phyloP scores from a whole-genome alignment of 768 basidiomycete genomes.

The Leccinellum luteum region DNA sequence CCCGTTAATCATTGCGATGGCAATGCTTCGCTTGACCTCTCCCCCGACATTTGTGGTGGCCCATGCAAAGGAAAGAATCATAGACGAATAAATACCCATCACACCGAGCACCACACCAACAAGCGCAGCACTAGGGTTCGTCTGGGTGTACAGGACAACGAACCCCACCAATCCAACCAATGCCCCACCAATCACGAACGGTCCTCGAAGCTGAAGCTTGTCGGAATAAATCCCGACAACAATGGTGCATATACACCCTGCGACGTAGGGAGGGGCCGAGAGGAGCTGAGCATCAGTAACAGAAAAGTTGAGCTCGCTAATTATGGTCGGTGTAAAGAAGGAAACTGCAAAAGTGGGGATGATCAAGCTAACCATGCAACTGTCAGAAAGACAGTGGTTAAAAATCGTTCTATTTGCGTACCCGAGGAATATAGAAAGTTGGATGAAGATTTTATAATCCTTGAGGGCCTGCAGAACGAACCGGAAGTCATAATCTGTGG shows the following conservation, averaged over 20 bases:
- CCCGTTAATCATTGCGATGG: background rate
- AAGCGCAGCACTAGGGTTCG: background rate
- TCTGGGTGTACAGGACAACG: conserved; percentile 40
- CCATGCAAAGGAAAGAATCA: background rate
- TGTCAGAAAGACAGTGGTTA: conserved; percentile 1
- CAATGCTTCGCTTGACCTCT: background rate
- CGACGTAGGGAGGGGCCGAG: conserved; percentile 45
- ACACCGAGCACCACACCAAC: background rate
- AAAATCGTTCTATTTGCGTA: conserved; percentile 7
- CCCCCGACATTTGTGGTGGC: background rate
- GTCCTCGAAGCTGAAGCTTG: conserved; percentile 40
- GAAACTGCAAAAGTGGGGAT: conserved; percentile 44
- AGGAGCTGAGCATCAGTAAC: conserved; percentile 47
- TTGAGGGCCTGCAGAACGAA: too few relatives aligned
- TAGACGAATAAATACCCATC: background rate
- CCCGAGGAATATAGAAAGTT: background rate
- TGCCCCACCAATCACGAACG: conserved; percentile 42
- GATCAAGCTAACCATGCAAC: conserved; percentile 30
- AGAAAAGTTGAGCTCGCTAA: conserved; percentile 47
- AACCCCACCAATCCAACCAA: conserved; percentile 46
- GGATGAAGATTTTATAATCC: too few relatives aligned
- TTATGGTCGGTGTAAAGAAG: conserved; percentile 48
- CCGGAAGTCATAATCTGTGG: too few relatives aligned
- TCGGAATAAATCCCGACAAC: conserved; percentile 41
- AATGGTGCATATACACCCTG: conserved; percentile 40